Evolutionary conservation across 768 basidiomycete genomes (phyloP).

Genomic region (Suillus ampliporus): DNA sequence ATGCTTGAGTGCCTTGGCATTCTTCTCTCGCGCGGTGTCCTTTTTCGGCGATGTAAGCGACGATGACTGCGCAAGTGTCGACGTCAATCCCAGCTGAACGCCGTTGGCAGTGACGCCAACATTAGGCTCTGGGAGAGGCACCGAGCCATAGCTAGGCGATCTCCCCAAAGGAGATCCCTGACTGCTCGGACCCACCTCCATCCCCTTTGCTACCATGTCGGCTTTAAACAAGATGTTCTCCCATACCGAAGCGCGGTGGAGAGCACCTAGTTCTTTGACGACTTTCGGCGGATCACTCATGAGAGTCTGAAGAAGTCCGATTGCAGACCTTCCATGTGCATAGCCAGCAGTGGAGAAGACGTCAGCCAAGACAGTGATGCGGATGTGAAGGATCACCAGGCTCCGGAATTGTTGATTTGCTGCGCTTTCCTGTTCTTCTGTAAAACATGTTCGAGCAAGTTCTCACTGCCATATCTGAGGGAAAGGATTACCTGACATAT

Average conservation of each 20-base stretch:
- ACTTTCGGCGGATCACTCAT: slow-evolving; percentile 68
- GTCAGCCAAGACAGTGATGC: slow-evolving; percentile 84
- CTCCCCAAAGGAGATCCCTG: slow-evolving; percentile 52
- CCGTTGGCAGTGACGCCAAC: slow-evolving; percentile 40
- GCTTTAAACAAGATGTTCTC: slow-evolving; percentile 83
- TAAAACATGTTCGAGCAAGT: slow-evolving; percentile 16
- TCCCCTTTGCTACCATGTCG: slow-evolving; percentile 58
- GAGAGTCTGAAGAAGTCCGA: slow-evolving; percentile 75
- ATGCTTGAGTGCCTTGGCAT: slow-evolving; percentile 79
- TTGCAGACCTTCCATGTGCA: slow-evolving; percentile 78
- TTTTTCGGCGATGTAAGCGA: slow-evolving; percentile 41
- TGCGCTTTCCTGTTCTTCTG: slow-evolving; percentile 52
- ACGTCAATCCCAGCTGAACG: slow-evolving; percentile 30
- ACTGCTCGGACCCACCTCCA: slow-evolving; percentile 51
- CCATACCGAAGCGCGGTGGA: slow-evolving; percentile 86
- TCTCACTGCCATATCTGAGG: slow-evolving; percentile 1
- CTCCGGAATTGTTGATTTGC: slow-evolving; percentile 72
- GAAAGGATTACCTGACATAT: slow-evolving; percentile 48
- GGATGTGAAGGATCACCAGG: slow-evolving; percentile 77
- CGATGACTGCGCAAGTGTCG: slow-evolving; percentile 23
- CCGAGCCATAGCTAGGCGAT: slow-evolving; percentile 49
- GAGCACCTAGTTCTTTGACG: slow-evolving; percentile 71
- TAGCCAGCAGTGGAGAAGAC: slow-evolving; percentile 85
- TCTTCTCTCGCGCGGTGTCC: slow-evolving; percentile 59
- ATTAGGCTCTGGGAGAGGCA: slow-evolving; percentile 47